Conservation (phyloP, 2,329 filamentous ascomycete genomes). For the Cladosporium sp. region DNA sequence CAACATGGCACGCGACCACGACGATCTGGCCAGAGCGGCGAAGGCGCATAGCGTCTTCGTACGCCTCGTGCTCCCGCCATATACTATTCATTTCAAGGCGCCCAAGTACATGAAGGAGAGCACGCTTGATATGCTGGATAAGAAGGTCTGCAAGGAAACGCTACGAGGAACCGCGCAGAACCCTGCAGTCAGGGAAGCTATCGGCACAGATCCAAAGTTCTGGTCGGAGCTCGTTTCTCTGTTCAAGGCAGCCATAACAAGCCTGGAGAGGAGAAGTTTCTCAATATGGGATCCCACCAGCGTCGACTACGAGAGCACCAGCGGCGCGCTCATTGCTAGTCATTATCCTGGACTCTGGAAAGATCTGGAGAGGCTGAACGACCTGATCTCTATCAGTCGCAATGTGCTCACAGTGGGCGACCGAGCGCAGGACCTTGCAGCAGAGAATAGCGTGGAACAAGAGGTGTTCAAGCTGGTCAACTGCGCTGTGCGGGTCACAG, state of each 20-base stretch:
- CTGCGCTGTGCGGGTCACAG: slow-evolving; percentile 61
- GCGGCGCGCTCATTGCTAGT: slow-evolving; percentile 57
- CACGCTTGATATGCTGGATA: slow-evolving; percentile 54
- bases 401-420: slow-evolving; percentile 60
- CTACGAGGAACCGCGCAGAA: slow-evolving; percentile 55
- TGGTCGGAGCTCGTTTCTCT: slow-evolving; percentile 58
- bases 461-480: slow-evolving; percentile 59
- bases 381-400: slow-evolving; percentile 57
- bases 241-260: slow-evolving; percentile 56
- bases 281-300: slow-evolving; percentile 54
- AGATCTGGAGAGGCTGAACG: slow-evolving; percentile 60
- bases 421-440: slow-evolving; percentile 59
- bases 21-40: slow-evolving; percentile 15
- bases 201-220: slow-evolving; percentile 53
- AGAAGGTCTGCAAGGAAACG: slow-evolving; percentile 54
- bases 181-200: slow-evolving; percentile 49
- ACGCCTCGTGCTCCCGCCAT: slow-evolving; percentile 44
- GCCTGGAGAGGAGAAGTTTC: slow-evolving; percentile 59
- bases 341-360: slow-evolving; percentile 57
- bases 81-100: slow-evolving; percentile 56
- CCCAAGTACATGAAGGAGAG: slow-evolving; percentile 57
- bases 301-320: slow-evolving; percentile 55
- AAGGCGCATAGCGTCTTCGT: slow-evolving; percentile 41
- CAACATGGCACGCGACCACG: slow-evolving; percentile 19
- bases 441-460: slow-evolving; percentile 57